A percentile compares a stretch with the other conserved stretches of the same genome.
These are phyloP conservation scores for Fusarium verrucosum DNA, from an alignment of 2,329 filamentous ascomycete species.

Conservation along the genomic window DNA sequence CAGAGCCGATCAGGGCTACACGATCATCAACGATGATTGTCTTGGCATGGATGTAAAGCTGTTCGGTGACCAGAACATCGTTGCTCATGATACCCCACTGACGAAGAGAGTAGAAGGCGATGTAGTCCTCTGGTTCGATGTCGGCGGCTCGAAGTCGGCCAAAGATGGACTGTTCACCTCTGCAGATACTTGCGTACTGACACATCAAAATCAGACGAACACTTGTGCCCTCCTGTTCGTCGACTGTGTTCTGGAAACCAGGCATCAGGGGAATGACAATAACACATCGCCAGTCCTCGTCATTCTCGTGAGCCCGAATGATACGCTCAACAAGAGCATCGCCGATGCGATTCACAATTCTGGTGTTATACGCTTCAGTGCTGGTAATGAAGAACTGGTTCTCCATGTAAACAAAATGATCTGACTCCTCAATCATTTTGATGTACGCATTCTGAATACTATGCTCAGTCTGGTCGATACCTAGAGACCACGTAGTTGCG, in stretches of 20 bases:
- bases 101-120: conserved; percentile 91
- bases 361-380: conserved; percentile 85
- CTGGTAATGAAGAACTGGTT: conserved; percentile 99
- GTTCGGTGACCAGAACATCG: conserved; percentile 88
- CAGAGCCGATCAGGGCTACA: conserved; percentile 92
- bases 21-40: conserved; percentile 96
- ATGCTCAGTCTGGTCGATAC: conserved; percentile 86
- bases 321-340: conserved; percentile 94
- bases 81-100: conserved; percentile 92
- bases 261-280: conserved; percentile 95
- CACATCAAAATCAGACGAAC: conserved; percentile 96
- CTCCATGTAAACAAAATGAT: conserved; percentile 98
- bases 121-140: conserved; percentile 94
- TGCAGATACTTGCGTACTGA: conserved; percentile 94
- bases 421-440: conserved; percentile 92
- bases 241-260: conserved; percentile 97
- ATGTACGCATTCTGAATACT: conserved; percentile 97
- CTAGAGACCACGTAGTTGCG: conserved; percentile 89
- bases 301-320: conserved; percentile 81
- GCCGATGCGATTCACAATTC: conserved; percentile 91
- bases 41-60: conserved; percentile 98
- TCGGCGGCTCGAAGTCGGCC: conserved; percentile 79
- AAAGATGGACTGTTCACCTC: conserved; percentile 92
- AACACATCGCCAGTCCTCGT: conserved; percentile 89
- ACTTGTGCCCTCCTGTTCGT: conserved; percentile 92